phyloP scores from a whole-genome alignment of 352 stramenopile species.

The Globisporangium parvum region DNA sequence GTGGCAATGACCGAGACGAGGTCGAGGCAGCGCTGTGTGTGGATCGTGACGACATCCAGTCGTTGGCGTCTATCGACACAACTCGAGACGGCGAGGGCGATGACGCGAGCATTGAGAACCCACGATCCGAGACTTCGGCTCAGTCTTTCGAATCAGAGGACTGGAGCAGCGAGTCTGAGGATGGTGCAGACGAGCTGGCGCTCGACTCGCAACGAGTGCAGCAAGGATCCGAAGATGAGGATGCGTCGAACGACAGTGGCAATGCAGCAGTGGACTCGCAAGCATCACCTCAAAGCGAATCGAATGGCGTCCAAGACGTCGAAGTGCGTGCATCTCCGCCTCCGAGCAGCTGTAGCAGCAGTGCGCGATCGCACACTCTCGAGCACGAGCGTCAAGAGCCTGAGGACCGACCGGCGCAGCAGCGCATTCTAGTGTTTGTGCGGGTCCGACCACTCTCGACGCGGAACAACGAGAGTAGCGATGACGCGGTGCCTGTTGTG shows the following conservation, averaged over 20 bases:
- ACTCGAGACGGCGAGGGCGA: neutral
- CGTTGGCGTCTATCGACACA: neutral
- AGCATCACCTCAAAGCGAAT: no score
- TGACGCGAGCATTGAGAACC: no score
- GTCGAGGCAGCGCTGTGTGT: neutral
- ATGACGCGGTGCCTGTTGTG: slow-evolving; percentile 24
- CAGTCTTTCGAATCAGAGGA: no score
- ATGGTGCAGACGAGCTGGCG: no score
- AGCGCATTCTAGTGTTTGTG: slow-evolving; percentile 60
- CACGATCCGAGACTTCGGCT: no score
- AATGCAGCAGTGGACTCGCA: no score
- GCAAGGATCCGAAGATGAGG: neutral
- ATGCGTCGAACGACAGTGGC: no score
- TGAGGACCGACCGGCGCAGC: slow-evolving; percentile 3
- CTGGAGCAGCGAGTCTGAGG: no score
- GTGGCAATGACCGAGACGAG: no score
- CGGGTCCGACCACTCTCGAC: slow-evolving; percentile 44
- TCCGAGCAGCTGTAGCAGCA: neutral
- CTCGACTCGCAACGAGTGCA: no score
- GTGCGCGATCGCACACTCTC: neutral
- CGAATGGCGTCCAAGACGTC: neutral
- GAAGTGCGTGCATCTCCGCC: no score
- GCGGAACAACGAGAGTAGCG: slow-evolving; percentile 10
- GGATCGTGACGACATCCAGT: neutral
- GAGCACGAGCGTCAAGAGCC: neutral